These are phyloP conservation scores for Polytrichum formosum DNA, from an alignment of 225 moss, liverwort and hornwort species.

Conservation along the genomic window DNA sequence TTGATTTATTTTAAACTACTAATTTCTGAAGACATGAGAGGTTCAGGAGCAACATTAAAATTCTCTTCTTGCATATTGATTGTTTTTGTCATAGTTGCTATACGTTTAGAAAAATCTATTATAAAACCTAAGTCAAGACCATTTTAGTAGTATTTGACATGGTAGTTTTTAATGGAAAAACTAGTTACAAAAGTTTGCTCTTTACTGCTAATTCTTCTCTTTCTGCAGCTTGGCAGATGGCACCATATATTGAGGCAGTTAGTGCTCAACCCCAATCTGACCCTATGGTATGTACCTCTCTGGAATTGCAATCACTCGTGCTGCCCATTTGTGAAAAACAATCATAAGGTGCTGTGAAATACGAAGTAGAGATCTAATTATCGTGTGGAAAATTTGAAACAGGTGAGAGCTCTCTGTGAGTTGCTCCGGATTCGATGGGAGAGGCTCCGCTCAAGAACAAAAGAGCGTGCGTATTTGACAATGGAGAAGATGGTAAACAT, in stretches of 20 bases:
- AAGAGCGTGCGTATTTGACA: constrained; percentile 77
- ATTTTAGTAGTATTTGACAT: too few species aligned
- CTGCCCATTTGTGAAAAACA: not conserved
- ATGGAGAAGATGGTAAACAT: constrained; percentile 76
- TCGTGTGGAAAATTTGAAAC: too few species aligned
- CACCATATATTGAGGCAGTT: constrained; percentile 94
- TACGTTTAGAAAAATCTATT: too few species aligned
- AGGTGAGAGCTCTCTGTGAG: constrained; percentile 88
- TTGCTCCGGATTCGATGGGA: constrained; percentile 91
- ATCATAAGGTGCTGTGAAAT: too few species aligned
- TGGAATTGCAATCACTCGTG: not conserved
- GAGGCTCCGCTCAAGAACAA: constrained; percentile 77
- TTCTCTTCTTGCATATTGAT: not conserved
- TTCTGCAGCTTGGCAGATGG: constrained; percentile 93
- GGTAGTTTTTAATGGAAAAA: too few species aligned
- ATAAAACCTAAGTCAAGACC: too few species aligned
- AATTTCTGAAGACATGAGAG: too few species aligned
- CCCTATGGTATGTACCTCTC: constrained; percentile 55
- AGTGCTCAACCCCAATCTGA: constrained; percentile 71
- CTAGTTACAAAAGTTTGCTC: too few species aligned
- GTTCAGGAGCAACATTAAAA: too few species aligned
- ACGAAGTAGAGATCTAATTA: too few species aligned
- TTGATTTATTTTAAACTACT: too few species aligned
- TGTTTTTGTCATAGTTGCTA: too few species aligned
- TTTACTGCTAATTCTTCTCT: not conserved